Percentiles rank a stretch among this genome's conserved stretches.
Conservation (phyloP, 352 stramenopile species). For the Pythium brassicae region DNA sequence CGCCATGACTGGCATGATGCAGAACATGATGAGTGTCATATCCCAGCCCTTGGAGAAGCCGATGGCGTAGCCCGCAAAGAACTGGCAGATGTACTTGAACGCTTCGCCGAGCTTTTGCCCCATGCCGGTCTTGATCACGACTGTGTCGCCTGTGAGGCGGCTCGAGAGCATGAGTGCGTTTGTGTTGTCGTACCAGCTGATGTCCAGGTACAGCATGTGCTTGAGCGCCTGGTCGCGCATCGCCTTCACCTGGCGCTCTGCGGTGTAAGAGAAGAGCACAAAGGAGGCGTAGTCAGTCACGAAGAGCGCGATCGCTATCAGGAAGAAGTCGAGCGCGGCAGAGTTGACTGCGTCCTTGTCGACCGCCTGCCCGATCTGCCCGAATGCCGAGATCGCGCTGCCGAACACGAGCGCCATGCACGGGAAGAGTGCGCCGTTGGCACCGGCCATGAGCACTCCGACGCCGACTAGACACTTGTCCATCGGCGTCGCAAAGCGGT, state of each 20-base stretch:
- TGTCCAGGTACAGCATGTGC: conserved; percentile 27
- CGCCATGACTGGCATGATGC: conserved; percentile 22
- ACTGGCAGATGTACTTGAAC: neutral
- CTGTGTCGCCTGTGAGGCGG: conserved; percentile 21
- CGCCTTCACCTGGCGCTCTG: conserved; percentile 23
- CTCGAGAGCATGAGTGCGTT: conserved; percentile 18
- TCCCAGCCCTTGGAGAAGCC: conserved; percentile 27
- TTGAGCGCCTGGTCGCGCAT: conserved; percentile 16
- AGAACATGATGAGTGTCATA: conserved; percentile 22
- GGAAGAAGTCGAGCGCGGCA: conserved; percentile 14
- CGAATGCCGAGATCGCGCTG: conserved; percentile 16
- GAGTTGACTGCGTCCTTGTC: conserved; percentile 14
- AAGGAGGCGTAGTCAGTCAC: conserved; percentile 16
- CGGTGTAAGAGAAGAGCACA: conserved; percentile 12
- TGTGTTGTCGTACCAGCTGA: conserved; percentile 20
- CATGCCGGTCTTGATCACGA: conserved; percentile 30
- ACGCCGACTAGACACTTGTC: neutral
- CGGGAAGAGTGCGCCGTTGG: neutral
- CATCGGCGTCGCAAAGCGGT: neutral
- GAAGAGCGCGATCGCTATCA: conserved; percentile 18
- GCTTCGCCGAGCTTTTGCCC: conserved; percentile 19
- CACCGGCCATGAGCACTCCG: neutral
- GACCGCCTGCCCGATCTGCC: neutral
- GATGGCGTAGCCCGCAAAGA: conserved; percentile 15
- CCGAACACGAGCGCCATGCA: conserved; percentile 17